Evolutionary conservation across 176 grass and related monocot species (phyloP).

Genomic region (Triticum dicoccoides): DNA sequence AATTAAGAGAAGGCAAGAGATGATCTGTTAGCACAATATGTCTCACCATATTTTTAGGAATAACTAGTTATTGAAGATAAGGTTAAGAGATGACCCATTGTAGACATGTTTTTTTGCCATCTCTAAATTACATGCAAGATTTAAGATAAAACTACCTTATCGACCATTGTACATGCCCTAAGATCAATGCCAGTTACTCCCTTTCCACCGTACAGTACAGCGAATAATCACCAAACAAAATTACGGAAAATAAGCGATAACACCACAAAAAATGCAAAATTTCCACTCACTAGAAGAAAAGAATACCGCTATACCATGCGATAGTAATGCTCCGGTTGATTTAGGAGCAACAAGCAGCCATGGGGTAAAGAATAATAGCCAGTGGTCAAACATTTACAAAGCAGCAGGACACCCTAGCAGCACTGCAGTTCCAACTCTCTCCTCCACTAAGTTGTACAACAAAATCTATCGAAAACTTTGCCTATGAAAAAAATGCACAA

Average conservation of each 20-base stretch:
- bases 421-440: constrained; percentile 13
- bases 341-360: constrained; percentile 18
- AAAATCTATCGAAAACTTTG: constrained; percentile 4
- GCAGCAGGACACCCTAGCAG: constrained; percentile 10
- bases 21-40: too few relatives aligned
- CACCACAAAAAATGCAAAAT: background rate
- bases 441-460: constrained; percentile 21
- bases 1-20: too few relatives aligned
- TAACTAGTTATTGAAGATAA: too few relatives aligned
- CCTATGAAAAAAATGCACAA: constrained; percentile 31
- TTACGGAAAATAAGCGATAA: background rate
- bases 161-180: background rate
- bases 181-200: background rate
- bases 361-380: constrained; percentile 27
- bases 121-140: too few relatives aligned
- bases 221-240: background rate
- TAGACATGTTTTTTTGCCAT: too few relatives aligned
- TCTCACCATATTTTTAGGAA: too few relatives aligned
- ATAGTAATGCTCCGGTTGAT: background rate
- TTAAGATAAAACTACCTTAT: too few relatives aligned
- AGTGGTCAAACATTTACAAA: constrained; percentile 33
- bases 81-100: too few relatives aligned
- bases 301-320: background rate
- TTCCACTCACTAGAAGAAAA: background rate
- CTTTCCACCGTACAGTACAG: background rate